phyloP scores from a whole-genome alignment of 129 eudicot genomes.

The Rutidosis leptorrhynchoides region DNA sequence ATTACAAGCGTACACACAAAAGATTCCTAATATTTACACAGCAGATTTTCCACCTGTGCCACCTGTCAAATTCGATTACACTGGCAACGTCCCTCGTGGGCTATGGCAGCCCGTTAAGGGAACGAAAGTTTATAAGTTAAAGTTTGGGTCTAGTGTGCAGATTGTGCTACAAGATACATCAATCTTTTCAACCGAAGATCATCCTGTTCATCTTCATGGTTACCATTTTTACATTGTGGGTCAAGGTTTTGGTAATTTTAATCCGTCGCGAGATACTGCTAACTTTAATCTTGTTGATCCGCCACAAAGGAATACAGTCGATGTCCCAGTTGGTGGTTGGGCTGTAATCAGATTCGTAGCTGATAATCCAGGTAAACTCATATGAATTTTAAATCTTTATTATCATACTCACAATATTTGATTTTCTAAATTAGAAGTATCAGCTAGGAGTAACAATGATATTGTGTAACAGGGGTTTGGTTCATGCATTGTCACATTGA shows the following conservation, averaged over 20 bases:
- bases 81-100: slow-evolving; percentile 57
- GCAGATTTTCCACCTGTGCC: slow-evolving; percentile 69
- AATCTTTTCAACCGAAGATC: slow-evolving; percentile 52
- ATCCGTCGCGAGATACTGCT: slow-evolving; percentile 50
- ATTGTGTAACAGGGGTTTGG: slow-evolving; percentile 7
- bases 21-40: slow-evolving; percentile 53
- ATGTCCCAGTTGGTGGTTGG: slow-evolving; percentile 78
- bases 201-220: slow-evolving; percentile 77
- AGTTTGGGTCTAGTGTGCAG: slow-evolving; percentile 57
- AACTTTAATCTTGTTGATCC: slow-evolving; percentile 69
- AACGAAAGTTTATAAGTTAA: slow-evolving; percentile 50
- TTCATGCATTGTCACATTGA: slow-evolving; percentile 13
- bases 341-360: slow-evolving; percentile 65
- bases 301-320: slow-evolving; percentile 57
- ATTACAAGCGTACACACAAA: slow-evolving; percentile 56
- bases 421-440: not conserved
- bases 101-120: slow-evolving; percentile 56
- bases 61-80: slow-evolving; percentile 54
- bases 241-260: slow-evolving; percentile 69
- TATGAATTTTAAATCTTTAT: slow-evolving; percentile 3
- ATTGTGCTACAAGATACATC: slow-evolving; percentile 61
- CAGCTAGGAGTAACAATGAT: not conserved
- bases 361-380: slow-evolving; percentile 64
- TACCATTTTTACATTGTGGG: slow-evolving; percentile 64
- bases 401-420: not conserved